Conservation (phyloP, 768 basidiomycete species). For the Tricholoma bakamatsutake region DNA sequence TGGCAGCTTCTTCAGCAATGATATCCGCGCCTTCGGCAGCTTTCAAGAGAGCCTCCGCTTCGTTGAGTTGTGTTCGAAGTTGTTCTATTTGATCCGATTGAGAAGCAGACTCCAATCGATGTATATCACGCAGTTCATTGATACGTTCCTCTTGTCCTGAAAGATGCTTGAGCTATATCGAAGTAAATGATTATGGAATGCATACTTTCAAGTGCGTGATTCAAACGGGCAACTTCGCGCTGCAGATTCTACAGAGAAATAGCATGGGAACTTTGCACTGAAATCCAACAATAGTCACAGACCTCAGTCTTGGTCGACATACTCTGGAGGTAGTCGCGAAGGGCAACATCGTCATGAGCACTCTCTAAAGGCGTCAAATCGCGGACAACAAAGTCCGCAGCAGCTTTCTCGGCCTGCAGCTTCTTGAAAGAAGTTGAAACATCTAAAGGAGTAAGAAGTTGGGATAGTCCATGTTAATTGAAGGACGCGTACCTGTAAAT, state of each 20-base stretch:
- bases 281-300: slow-evolving; percentile 13
- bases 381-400: slow-evolving; percentile 60
- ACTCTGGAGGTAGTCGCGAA: slow-evolving; percentile 71
- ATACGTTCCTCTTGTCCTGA: slow-evolving; percentile 81
- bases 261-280: neutral
- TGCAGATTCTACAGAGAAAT: slow-evolving; percentile 46
- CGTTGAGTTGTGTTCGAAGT: slow-evolving; percentile 60
- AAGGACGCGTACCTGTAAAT: slow-evolving; percentile 55
- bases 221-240: slow-evolving; percentile 75
- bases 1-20: slow-evolving; percentile 41
- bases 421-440: slow-evolving; percentile 74
- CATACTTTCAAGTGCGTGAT: slow-evolving; percentile 68
- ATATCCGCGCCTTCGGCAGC: slow-evolving; percentile 46
- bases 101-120: slow-evolving; percentile 73
- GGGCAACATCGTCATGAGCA: slow-evolving; percentile 54
- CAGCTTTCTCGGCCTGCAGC: slow-evolving; percentile 65
- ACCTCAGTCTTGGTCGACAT: slow-evolving; percentile 68
- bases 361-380: slow-evolving; percentile 69
- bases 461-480: neutral
- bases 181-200: neutral
- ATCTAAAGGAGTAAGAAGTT: slow-evolving; percentile 38
- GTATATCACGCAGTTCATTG: slow-evolving; percentile 81
- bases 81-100: slow-evolving; percentile 70
- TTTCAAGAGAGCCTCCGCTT: slow-evolving; percentile 64
- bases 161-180: neutral